A percentile compares a stretch with the other conserved stretches of the same genome.
Evolutionary conservation across 2,329 filamentous ascomycete species (phyloP).

Genomic region (Calonectria hawksworthii): DNA sequence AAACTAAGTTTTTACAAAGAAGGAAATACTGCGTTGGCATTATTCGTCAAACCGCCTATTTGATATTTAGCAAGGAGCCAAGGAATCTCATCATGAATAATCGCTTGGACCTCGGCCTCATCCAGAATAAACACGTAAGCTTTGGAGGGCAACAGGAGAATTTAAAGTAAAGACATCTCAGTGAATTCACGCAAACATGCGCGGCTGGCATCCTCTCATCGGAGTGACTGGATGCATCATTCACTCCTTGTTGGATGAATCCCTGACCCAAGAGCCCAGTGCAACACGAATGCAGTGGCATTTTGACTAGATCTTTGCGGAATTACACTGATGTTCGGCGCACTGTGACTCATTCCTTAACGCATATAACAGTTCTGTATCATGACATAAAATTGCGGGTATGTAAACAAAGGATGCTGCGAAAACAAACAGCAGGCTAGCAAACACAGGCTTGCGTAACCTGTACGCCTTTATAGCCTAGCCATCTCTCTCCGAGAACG

Average conservation of each 20-base stretch:
- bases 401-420: background rate
- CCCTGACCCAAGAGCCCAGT: background rate
- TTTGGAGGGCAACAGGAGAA: background rate
- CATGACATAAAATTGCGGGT: background rate
- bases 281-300: background rate
- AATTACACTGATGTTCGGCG: background rate
- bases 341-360: background rate
- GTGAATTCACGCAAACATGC: background rate
- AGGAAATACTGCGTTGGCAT: background rate
- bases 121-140: background rate
- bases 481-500: no score
- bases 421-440: background rate
- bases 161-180: background rate
- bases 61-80: background rate
- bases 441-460: conserved; percentile 9
- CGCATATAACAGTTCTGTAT: no score
- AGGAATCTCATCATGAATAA: background rate
- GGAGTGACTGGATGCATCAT: background rate
- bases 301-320: background rate
- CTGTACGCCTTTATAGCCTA: background rate
- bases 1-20: background rate
- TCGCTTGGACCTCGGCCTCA: background rate
- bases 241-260: background rate
- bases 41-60: background rate
- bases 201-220: background rate